Base-by-base conservation (phyloP, 371 early-diverging fungal genomes). In the Syncephalastrum sp. region DNA sequence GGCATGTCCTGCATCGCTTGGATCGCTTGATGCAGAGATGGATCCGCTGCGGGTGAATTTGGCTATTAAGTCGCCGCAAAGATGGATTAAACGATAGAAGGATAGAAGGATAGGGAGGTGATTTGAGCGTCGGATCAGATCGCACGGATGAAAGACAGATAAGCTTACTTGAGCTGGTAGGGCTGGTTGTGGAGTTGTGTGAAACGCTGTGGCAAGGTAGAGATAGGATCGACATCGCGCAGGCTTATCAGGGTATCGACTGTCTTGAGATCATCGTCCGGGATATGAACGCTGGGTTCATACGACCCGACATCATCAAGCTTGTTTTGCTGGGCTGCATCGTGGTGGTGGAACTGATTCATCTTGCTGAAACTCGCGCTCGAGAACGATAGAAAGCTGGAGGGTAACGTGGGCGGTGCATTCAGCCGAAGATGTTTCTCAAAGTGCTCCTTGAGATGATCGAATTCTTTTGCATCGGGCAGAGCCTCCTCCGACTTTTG, bases 1-100 rank as follows among this genome's bases (percentile, higher is more conserved):
- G 87, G 71, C 97, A 97, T 4, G 81, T 70, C 17, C 91, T 82
- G 63, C 97, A 97, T 44, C 94, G 84, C 53, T 91, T 91, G 2
- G 92, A 79, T 42, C 88, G 83, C 65, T 94, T 94, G 59, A 91
- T 91, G 17, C 91, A 83, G 27, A 97, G 77, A 57, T 90, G 91
- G 45, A 94, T 86, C 16, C 95, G 86, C 63, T 90, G 90, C n/a
- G 96, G 96, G 27, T 79, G 79, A 16, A 87, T 70, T n/a, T 81
- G 67, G 19, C 77, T 78, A n/a, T n/a, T n/a, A 54, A 27, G 33
- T 33, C 38, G 14, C 10, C 33, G 21, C 21, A 21, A 21, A 2
- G 21, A n/a, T 21, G 21, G 21, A 2, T 21, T 2, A 2, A 21
- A 21, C 21, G 21, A 21, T 21, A 21, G 21, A 21, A 21, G 21